A percentile compares a stretch with the other conserved stretches of the same genome.
phyloP scores from a whole-genome alignment of 805 yeast genomes.

The Kodamaea sagamina region DNA sequence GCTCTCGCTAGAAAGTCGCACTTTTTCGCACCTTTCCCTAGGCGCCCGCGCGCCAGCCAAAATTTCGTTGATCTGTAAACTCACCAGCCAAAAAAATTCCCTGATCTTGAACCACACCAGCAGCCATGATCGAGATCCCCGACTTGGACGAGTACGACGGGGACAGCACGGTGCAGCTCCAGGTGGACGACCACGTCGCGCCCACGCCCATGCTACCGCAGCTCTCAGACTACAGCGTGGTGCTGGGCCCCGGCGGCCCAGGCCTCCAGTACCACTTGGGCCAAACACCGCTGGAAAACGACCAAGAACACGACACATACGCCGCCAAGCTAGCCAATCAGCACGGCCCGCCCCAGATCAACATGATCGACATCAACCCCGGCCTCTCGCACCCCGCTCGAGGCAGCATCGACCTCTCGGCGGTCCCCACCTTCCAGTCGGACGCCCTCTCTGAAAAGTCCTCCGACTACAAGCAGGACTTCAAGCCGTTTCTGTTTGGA shows the following conservation, averaged over 20 bases:
- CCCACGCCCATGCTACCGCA: slow-evolving; percentile 9
- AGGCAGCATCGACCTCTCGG: slow-evolving; percentile 1
- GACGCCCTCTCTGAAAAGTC: slow-evolving; percentile 2
- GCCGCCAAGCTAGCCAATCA: background rate
- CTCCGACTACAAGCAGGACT: background rate
- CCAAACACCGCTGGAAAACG: background rate
- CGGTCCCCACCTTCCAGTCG: slow-evolving; percentile 1
- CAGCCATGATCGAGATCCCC: slow-evolving; percentile 46
- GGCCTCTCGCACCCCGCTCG: background rate
- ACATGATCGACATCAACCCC: no score
- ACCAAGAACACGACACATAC: background rate
- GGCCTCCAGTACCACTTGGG: background rate
- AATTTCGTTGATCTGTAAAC: no score
- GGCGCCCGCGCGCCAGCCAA: no score
- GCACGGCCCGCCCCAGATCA: no score
- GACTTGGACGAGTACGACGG: slow-evolving; percentile 29
- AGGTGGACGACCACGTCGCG: background rate
- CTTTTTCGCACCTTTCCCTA: no score
- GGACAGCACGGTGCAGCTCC: slow-evolving; percentile 7
- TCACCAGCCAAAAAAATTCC: background rate
- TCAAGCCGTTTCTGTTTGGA: slow-evolving; percentile 3
- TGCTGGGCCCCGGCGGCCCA: background rate
- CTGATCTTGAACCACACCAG: background rate
- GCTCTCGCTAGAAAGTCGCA: no score
- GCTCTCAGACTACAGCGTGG: background rate